Percentiles rank a stretch among this genome's conserved stretches.
Evolutionary conservation across 768 basidiomycete genomes (phyloP).

Genomic region (Lyophyllum atratum): DNA sequence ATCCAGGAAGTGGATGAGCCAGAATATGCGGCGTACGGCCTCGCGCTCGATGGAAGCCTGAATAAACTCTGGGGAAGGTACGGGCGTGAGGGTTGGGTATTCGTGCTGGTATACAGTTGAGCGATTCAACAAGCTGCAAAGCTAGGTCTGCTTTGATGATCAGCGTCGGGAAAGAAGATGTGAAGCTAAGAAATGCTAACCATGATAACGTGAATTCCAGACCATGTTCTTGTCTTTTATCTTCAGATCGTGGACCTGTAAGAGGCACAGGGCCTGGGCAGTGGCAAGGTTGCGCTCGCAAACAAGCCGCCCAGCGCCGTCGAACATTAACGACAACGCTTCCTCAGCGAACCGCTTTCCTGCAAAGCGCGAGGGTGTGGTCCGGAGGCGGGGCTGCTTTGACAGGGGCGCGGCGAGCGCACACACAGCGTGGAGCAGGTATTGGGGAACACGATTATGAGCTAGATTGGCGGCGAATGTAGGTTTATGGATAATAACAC

Average conservation of each 20-base stretch:
- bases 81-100: constrained; percentile 57
- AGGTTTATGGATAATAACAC: constrained; percentile 77
- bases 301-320: constrained; percentile 61
- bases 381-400: constrained; percentile 62
- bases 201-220: constrained; percentile 50
- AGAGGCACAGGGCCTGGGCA: constrained; percentile 73
- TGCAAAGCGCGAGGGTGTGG: constrained; percentile 54
- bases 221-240: constrained; percentile 40
- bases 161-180: constrained; percentile 19
- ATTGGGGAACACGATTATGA: constrained; percentile 65
- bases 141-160: constrained; percentile 52
- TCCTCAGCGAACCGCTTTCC: constrained; percentile 61
- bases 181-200: constrained; percentile 32
- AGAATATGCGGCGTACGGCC: constrained; percentile 80
- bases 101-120: constrained; percentile 69
- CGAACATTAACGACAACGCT: constrained; percentile 71
- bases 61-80: constrained; percentile 60
- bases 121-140: constrained; percentile 63
- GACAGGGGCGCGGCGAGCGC: constrained; percentile 79
- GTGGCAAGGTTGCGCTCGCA: constrained; percentile 68
- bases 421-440: constrained; percentile 74
- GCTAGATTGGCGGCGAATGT: constrained; percentile 69
- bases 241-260: constrained; percentile 67
- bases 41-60: constrained; percentile 71
- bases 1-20: constrained; percentile 71